Conservation (phyloP, 805 yeast species). For the Suhomyces tanzawaensis region DNA sequence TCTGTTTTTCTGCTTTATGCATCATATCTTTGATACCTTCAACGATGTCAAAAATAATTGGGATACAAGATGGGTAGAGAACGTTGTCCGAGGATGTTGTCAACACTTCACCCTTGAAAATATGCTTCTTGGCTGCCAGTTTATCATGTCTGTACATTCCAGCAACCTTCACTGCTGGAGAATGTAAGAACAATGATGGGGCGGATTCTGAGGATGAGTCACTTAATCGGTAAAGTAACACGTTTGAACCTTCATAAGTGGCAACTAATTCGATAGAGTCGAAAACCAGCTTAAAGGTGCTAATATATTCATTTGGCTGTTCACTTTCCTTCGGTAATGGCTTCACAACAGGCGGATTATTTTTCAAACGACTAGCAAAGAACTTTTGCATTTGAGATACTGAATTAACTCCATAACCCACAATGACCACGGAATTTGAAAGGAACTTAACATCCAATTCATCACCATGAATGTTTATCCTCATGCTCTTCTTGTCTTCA, state of each 20-base stretch:
- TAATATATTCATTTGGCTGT: slow-evolving; percentile 3
- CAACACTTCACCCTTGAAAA: slow-evolving; percentile 49
- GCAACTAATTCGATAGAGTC: slow-evolving; percentile 50
- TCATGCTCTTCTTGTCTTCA: slow-evolving; percentile 36
- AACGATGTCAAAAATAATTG: slow-evolving; percentile 62
- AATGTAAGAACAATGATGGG: slow-evolving; percentile 55
- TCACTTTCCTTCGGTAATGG: slow-evolving; percentile 6
- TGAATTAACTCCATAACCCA: slow-evolving; percentile 54
- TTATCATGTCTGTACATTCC: slow-evolving; percentile 49
- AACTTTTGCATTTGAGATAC: slow-evolving; percentile 40
- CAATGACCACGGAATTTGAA: slow-evolving; percentile 51
- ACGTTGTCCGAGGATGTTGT: slow-evolving; percentile 72
- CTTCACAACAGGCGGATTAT: background rate
- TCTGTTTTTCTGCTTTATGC: slow-evolving; percentile 9
- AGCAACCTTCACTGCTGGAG: slow-evolving; percentile 70
- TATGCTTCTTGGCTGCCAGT: slow-evolving; percentile 38
- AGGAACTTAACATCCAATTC: slow-evolving; percentile 63
- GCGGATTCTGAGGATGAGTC: slow-evolving; percentile 38
- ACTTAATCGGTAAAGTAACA: slow-evolving; percentile 46
- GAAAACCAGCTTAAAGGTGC: slow-evolving; percentile 14
- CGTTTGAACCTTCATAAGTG: slow-evolving; percentile 68
- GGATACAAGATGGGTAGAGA: slow-evolving; percentile 72
- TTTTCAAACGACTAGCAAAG: slow-evolving; percentile 13
- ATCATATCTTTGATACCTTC: slow-evolving; percentile 50
- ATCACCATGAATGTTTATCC: slow-evolving; percentile 59